Evolutionary conservation across 768 basidiomycete species (phyloP), one percentile per base, ranked within the genome.

Genomic region (Sporobolomyces pararoseus): DNA sequence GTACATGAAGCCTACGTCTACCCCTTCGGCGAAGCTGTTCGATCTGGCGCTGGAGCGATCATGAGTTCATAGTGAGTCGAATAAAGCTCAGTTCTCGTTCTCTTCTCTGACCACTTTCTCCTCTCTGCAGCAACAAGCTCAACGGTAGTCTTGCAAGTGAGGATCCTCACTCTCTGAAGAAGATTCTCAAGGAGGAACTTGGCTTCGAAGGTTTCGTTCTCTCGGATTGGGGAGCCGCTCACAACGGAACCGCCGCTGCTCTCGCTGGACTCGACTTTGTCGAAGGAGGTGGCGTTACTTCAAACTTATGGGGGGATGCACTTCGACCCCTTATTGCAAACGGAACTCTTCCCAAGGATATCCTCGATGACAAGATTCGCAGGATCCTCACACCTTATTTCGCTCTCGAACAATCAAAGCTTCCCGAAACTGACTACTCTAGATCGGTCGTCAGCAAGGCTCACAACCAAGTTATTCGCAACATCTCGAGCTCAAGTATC

Each of bases 181-280:
- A 86, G 64, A 82, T 91, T n/a, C 81, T 90, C 66, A 90, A 90
- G 80, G 80, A 82, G 54, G 87, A 91, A 78, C 84, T 83, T 61
- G 88, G 51, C 3, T 66, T 58, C 65, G 29, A 57, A 25, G 65
- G 65, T 42, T 47, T 52, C 35, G 35, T 63, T 27, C 25, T 42
- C 25, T 60, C 57, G 14, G 70, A 72, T 57, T 72, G 69, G 55
- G n/a, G 34, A 17, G 37, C 54, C 1, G 57, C 35, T 0, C 46
- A 63, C 47, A 50, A 58, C 44, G 49, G 39, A 1, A 7, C 34
- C 29, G 60, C 32, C 17, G 21, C 61, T 2, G 65, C 70, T 0
- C 23, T 58, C 0, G 31, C 29, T n/a, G 70, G 70, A 1, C 39
- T 39, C 54, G 70, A 71, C 34, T 53, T 31, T 21, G 31, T 61